phyloP scores from a whole-genome alignment of 139 green algal species.

The Chlorella sp. region DNA sequence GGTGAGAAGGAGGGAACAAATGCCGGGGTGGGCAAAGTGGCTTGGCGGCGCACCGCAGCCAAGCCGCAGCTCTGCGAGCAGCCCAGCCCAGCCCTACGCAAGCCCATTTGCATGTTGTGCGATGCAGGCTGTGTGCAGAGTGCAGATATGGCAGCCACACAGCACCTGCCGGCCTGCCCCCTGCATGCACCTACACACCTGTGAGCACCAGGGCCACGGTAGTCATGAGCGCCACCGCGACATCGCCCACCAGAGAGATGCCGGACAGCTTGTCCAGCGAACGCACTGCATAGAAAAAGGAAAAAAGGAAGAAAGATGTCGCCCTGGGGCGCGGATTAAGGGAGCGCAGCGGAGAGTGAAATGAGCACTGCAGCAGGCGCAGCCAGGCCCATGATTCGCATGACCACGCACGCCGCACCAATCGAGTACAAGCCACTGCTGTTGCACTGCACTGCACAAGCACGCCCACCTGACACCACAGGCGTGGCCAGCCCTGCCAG shows the following conservation, averaged over 20 bases:
- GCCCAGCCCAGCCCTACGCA: too few relatives aligned
- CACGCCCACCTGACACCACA: neutral
- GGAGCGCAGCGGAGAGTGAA: too few relatives aligned
- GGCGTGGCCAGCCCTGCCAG: conserved; percentile 13
- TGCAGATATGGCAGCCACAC: too few relatives aligned
- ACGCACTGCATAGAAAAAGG: neutral
- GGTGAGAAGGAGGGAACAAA: neutral
- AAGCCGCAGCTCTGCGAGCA: too few relatives aligned
- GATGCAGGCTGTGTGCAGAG: neutral
- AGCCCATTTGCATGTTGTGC: too few relatives aligned
- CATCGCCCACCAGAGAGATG: conserved; percentile 7
- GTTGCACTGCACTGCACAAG: neutral
- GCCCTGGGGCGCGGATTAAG: too few relatives aligned
- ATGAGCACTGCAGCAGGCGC: neutral
- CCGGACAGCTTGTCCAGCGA: conserved; percentile 21
- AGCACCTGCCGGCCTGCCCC: too few relatives aligned
- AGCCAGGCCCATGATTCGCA: too few relatives aligned
- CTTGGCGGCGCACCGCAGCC: too few relatives aligned
- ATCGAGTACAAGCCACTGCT: too few relatives aligned
- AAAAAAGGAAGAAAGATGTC: too few relatives aligned
- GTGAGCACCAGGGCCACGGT: neutral
- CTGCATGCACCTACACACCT: neutral
- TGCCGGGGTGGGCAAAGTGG: neutral
- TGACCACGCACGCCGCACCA: too few relatives aligned
- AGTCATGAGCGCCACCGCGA: neutral